Conservation (phyloP, 441 rosid species). For the Mallotus japonicus region DNA sequence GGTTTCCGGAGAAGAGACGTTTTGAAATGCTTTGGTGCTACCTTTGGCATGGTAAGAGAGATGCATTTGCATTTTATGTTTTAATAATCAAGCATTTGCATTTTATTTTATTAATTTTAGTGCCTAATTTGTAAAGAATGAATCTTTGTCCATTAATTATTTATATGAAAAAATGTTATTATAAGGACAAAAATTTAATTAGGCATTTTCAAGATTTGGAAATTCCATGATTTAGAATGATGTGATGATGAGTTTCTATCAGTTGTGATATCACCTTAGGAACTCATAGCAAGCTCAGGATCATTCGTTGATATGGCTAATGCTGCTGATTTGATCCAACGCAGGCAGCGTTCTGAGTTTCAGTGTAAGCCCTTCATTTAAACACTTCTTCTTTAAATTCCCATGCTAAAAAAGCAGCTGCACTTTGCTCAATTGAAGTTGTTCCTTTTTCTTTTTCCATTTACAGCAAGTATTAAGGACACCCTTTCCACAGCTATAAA, state of each 20-base stretch:
- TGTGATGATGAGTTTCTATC: slow-evolving; percentile 54
- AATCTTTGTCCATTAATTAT: not conserved
- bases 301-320: slow-evolving; percentile 51
- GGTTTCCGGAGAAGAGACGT: slow-evolving; percentile 52
- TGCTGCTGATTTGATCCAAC: slow-evolving; percentile 89
- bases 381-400: not conserved
- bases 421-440: slow-evolving; percentile 19
- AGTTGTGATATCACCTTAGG: slow-evolving; percentile 61
- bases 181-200: not conserved
- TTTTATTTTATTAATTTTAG: too few species aligned
- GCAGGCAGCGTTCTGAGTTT: slow-evolving; percentile 79
- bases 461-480: slow-evolving; percentile 59
- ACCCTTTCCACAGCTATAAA: slow-evolving; percentile 48
- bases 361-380: slow-evolving; percentile 43
- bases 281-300: slow-evolving; percentile 57
- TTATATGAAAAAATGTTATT: not conserved
- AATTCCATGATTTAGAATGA: slow-evolving; percentile 23
- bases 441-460: slow-evolving; percentile 5
- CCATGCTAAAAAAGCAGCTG: slow-evolving; percentile 6
- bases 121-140: too few species aligned
- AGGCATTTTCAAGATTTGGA: not conserved
- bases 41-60: slow-evolving; percentile 56
- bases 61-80: too few species aligned
- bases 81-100: too few species aligned
- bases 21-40: slow-evolving; percentile 52